A percentile compares a stretch with the other conserved stretches of the same genome.
These are phyloP conservation scores for Fomitiporia mediterranea DNA, from an alignment of 1,284 basidiomycete genomes.

Conservation along the genomic window DNA sequence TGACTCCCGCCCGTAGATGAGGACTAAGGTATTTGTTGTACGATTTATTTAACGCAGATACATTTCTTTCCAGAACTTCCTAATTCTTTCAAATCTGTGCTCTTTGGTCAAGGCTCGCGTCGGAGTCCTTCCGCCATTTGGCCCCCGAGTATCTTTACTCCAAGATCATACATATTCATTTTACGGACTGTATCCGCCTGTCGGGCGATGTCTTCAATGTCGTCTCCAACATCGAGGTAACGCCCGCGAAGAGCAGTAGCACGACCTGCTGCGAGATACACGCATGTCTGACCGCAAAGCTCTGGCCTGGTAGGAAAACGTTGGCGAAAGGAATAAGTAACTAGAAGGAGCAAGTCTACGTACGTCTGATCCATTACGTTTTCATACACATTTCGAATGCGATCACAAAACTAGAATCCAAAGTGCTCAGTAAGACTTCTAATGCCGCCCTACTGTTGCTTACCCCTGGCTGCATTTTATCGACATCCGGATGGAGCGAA, in stretches of 20 bases:
- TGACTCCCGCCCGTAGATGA: too few species aligned
- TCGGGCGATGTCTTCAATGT: not conserved
- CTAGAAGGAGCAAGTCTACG: not conserved
- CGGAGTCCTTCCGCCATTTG: too few species aligned
- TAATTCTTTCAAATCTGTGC: too few species aligned
- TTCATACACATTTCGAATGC: not conserved
- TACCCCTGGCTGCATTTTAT: constrained; percentile 7
- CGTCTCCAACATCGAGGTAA: constrained; percentile 1
- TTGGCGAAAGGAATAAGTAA: not conserved
- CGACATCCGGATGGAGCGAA: constrained; percentile 2
- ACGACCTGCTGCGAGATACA: constrained; percentile 9
- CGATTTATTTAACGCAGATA: too few species aligned
- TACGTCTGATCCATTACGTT: constrained; percentile 2
- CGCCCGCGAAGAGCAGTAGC: constrained; percentile 1
- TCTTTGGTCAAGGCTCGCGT: too few species aligned
- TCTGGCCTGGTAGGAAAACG: not conserved
- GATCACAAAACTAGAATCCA: too few species aligned
- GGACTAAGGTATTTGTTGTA: too few species aligned
- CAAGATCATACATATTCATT: not conserved
- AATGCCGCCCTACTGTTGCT: not conserved
- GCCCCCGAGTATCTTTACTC: not conserved
- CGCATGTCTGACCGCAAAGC: constrained; percentile 9
- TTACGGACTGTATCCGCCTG: not conserved
- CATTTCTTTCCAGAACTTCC: too few species aligned
- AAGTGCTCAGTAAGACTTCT: too few species aligned